Percentiles rank a stretch among this genome's conserved stretches.
Evolutionary conservation across 2,329 filamentous ascomycete species (phyloP).

Genomic region (Monilinia polystroma): DNA sequence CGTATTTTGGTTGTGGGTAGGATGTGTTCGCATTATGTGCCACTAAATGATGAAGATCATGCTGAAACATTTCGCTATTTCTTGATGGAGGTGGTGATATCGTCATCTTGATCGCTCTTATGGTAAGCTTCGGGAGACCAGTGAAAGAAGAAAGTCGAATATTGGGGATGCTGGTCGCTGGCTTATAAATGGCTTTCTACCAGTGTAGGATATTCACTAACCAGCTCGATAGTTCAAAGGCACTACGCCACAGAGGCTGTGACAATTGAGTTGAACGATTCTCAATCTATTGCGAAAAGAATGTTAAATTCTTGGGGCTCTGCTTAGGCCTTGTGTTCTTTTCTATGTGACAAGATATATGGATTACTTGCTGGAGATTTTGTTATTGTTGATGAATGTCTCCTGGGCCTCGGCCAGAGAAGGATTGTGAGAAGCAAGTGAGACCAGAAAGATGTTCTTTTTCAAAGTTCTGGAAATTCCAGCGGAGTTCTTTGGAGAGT

Average conservation of each 20-base stretch:
- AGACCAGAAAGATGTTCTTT: slow-evolving; percentile 29
- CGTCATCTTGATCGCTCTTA: slow-evolving; percentile 29
- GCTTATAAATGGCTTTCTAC: slow-evolving; percentile 16
- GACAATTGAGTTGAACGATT: slow-evolving; percentile 7
- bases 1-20: slow-evolving; percentile 35
- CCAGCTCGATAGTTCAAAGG: slow-evolving; percentile 9
- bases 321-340: background rate
- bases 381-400: slow-evolving; percentile 9
- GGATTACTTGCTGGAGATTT: slow-evolving; percentile 6
- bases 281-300: slow-evolving; percentile 7
- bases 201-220: slow-evolving; percentile 14
- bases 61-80: slow-evolving; percentile 43
- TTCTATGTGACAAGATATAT: slow-evolving; percentile 6
- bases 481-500: slow-evolving; percentile 32
- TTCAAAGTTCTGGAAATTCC: slow-evolving; percentile 38
- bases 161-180: background rate
- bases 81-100: slow-evolving; percentile 44
- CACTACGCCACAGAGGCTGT: background rate
- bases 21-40: slow-evolving; percentile 45
- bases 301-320: background rate
- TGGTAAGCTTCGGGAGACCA: slow-evolving; percentile 4
- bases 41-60: slow-evolving; percentile 46
- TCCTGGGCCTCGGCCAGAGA: slow-evolving; percentile 21
- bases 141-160: slow-evolving; percentile 5
- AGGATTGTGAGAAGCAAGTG: slow-evolving; percentile 28